Conservation (phyloP, 2,329 filamentous ascomycete species). For the Albifimbria verrucaria region DNA sequence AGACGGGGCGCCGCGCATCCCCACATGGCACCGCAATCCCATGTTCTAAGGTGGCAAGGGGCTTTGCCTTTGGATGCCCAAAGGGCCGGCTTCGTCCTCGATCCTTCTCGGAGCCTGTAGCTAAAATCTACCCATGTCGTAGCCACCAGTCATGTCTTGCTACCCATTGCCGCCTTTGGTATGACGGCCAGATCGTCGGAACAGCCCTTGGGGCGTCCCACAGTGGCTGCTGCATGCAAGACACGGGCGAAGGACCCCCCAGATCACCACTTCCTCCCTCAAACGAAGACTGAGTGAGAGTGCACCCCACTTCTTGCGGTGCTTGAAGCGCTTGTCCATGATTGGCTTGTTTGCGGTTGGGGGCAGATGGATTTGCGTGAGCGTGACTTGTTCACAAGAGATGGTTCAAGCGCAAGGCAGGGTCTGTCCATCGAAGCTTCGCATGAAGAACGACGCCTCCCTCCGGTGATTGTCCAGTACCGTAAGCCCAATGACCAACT, state of each 20-base stretch:
- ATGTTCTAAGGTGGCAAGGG: not conserved
- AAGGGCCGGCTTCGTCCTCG: too few species aligned
- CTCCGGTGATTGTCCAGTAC: too few species aligned
- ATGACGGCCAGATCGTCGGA: not conserved
- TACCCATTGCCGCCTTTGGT: not conserved
- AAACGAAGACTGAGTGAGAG: too few species aligned
- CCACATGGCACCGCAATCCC: not conserved
- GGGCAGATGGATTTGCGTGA: not conserved
- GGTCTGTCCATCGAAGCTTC: too few species aligned
- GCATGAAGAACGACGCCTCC: too few species aligned
- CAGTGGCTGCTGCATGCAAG: not conserved
- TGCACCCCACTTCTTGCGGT: too few species aligned
- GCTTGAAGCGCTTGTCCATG: not conserved
- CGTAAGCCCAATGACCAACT: too few species aligned
- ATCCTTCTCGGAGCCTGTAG: too few species aligned
- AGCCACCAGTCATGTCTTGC: not conserved
- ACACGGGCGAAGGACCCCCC: not conserved
- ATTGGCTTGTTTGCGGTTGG: not conserved
- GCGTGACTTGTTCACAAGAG: not conserved
- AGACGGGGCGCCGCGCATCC: not conserved
- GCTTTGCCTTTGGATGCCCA: too few species aligned
- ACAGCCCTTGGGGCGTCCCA: not conserved
- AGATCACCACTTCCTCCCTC: not conserved
- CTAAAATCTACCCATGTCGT: not conserved
- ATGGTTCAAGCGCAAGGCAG: too few species aligned